Conservation (phyloP, 495 filamentous ascomycete genomes). For the Penicillium desertorum region DNA sequence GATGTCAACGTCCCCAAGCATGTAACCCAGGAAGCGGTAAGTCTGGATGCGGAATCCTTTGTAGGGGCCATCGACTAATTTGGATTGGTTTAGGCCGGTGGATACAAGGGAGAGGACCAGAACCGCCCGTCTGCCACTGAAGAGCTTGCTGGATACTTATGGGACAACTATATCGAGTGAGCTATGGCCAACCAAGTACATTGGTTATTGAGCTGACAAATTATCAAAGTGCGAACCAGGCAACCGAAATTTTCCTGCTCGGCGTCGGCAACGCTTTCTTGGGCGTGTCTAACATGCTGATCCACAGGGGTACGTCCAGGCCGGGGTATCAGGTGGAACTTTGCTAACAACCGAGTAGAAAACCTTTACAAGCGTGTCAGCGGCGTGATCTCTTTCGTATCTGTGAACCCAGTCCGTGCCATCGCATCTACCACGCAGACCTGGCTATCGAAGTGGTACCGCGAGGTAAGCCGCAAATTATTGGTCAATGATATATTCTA, state of each 20-base stretch:
- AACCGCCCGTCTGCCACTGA: constrained; percentile 55
- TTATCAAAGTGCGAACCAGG: constrained; percentile 56
- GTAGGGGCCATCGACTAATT: constrained; percentile 5
- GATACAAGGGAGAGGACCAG: constrained; percentile 45
- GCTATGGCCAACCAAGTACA: constrained; percentile 6
- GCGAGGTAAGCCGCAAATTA: constrained; percentile 39
- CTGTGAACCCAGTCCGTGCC: constrained; percentile 52
- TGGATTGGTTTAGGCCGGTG: constrained; percentile 34
- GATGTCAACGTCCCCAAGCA: constrained; percentile 87
- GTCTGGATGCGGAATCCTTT: not conserved
- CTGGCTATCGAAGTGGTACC: constrained; percentile 70
- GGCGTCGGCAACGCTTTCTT: constrained; percentile 78
- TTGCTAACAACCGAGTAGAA: constrained; percentile 33
- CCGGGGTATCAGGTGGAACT: not conserved
- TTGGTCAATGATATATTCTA: not conserved
- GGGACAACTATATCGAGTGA: constrained; percentile 95
- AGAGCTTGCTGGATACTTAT: constrained; percentile 81
- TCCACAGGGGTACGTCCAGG: constrained; percentile 56
- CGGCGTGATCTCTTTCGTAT: constrained; percentile 56
- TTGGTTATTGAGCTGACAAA: constrained; percentile 1
- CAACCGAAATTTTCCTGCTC: constrained; percentile 73
- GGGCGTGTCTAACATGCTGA: constrained; percentile 67
- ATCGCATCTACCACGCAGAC: constrained; percentile 63
- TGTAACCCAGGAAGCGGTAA: constrained; percentile 47
- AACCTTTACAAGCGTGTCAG: constrained; percentile 53